Percentiles rank a stretch among this genome's conserved stretches.
These are phyloP conservation scores for Simplicillium sp. DNA, from an alignment of 2,329 filamentous ascomycete genomes.

Conservation along the genomic window DNA sequence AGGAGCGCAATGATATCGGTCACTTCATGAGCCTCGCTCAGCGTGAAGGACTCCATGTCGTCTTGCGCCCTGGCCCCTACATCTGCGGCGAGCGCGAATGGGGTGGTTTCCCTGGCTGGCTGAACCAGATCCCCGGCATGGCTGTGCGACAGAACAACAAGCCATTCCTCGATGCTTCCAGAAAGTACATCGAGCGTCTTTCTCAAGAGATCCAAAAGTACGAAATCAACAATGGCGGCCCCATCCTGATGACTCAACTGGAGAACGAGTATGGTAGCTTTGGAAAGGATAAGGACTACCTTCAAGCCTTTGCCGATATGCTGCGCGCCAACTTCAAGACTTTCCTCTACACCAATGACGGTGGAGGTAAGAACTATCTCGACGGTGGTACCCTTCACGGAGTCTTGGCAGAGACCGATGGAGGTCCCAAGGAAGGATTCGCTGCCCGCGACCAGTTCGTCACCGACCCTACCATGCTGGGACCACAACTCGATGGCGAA, in stretches of 20 bases:
- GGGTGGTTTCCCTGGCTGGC: slow-evolving; percentile 38
- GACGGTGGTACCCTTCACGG: slow-evolving; percentile 31
- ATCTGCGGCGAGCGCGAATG: slow-evolving; percentile 39
- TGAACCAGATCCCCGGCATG: slow-evolving; percentile 28
- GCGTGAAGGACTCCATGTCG: slow-evolving; percentile 29
- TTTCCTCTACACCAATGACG: slow-evolving; percentile 40
- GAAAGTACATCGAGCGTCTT: slow-evolving; percentile 26
- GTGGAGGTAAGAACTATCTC: slow-evolving; percentile 30
- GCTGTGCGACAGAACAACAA: slow-evolving; percentile 29
- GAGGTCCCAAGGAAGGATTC: slow-evolving; percentile 28
- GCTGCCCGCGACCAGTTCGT: slow-evolving; percentile 30
- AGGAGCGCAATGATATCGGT: slow-evolving; percentile 31
- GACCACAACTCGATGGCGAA: slow-evolving; percentile 37
- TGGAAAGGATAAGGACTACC: slow-evolving; percentile 34
- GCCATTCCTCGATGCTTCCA: slow-evolving; percentile 26
- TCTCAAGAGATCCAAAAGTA: slow-evolving; percentile 23
- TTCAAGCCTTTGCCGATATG: slow-evolving; percentile 27
- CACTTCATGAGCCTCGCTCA: slow-evolving; percentile 33
- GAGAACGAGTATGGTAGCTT: slow-evolving; percentile 43
- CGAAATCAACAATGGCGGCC: slow-evolving; percentile 31
- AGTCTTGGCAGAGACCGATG: slow-evolving; percentile 36
- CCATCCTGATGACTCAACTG: slow-evolving; percentile 39
- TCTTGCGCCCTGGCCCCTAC: slow-evolving; percentile 37
- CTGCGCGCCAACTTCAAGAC: slow-evolving; percentile 30
- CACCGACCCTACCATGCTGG: slow-evolving; percentile 29